Conservation (phyloP, 805 yeast genomes). For the Ogataea trehalophila region DNA sequence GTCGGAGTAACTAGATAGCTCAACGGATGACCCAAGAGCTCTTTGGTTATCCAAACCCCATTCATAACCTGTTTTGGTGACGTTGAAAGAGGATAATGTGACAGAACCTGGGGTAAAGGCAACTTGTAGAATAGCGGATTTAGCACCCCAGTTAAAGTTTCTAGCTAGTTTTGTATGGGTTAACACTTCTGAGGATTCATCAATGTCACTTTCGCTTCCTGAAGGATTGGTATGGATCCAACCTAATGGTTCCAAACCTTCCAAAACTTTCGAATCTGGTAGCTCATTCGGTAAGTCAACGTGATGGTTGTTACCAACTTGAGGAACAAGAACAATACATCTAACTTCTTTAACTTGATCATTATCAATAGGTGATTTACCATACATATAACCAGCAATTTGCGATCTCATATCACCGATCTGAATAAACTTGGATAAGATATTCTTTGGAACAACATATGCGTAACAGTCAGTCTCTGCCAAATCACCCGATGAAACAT, state of each 20-base stretch:
- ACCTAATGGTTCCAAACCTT: conserved; percentile 76
- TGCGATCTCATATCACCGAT: conserved; percentile 79
- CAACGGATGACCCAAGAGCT: conserved; percentile 49
- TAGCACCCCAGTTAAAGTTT: conserved; percentile 35
- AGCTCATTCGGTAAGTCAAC: conserved; percentile 54
- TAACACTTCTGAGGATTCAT: conserved; percentile 69
- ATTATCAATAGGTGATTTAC: conserved; percentile 71
- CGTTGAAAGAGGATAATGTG: conserved; percentile 60
- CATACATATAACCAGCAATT: conserved; percentile 77
- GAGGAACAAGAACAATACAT: conserved; percentile 79
- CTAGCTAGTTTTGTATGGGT: conserved; percentile 44
- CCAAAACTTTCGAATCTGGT: conserved; percentile 38
- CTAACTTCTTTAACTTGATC: conserved; percentile 70
- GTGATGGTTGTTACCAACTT: conserved; percentile 65
- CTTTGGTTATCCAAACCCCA: conserved; percentile 76
- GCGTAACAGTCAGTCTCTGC: conserved; percentile 52
- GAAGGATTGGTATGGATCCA: conserved; percentile 89
- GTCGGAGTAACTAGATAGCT: conserved; percentile 65
- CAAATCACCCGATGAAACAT: conserved; percentile 61
- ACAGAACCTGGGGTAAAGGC: conserved; percentile 82
- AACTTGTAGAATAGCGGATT: conserved; percentile 56
- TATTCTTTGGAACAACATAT: conserved; percentile 76
- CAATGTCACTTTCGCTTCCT: conserved; percentile 44
- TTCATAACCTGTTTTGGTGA: conserved; percentile 58
- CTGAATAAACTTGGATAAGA: conserved; percentile 70